These are phyloP conservation scores for Hylodesmum podocarpum DNA, from an alignment of 306 rosid genomes.

Conservation along the genomic window DNA sequence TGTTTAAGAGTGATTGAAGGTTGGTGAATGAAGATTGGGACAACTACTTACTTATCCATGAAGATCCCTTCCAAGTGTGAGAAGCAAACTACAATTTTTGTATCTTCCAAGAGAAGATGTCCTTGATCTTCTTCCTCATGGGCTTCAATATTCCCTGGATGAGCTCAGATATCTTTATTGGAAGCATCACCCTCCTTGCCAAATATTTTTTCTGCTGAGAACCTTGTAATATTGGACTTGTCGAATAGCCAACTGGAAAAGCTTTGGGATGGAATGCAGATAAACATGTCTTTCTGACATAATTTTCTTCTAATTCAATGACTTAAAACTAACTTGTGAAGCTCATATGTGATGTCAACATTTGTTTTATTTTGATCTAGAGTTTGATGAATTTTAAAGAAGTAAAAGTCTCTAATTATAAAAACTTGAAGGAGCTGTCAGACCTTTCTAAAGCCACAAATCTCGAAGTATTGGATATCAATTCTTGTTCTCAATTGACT, in stretches of 20 bases:
- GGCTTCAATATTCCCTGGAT: not conserved
- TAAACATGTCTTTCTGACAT: not conserved
- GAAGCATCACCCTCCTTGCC: conserved; percentile 21
- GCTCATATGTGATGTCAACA: not conserved
- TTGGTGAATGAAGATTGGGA: too few species aligned
- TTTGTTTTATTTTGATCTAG: not conserved
- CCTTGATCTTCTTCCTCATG: not conserved
- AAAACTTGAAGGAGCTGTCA: not conserved
- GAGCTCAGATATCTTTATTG: conserved; percentile 12
- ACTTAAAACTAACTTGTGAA: not conserved
- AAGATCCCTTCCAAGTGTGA: too few species aligned
- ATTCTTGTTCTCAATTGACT: not conserved
- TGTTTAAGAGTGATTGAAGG: too few species aligned
- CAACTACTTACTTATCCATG: too few species aligned
- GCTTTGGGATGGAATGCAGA: conserved; percentile 26
- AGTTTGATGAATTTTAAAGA: not conserved
- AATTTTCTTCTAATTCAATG: not conserved
- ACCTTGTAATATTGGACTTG: not conserved
- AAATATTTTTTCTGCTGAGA: not conserved
- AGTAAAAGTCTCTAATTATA: not conserved
- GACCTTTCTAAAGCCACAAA: conserved; percentile 11
- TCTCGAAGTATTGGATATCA: not conserved
- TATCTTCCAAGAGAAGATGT: not conserved
- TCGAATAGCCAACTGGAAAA: not conserved
- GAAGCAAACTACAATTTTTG: conserved; percentile 4